phyloP scores from a whole-genome alignment of 345 rosid species.

The Populus tremula region DNA sequence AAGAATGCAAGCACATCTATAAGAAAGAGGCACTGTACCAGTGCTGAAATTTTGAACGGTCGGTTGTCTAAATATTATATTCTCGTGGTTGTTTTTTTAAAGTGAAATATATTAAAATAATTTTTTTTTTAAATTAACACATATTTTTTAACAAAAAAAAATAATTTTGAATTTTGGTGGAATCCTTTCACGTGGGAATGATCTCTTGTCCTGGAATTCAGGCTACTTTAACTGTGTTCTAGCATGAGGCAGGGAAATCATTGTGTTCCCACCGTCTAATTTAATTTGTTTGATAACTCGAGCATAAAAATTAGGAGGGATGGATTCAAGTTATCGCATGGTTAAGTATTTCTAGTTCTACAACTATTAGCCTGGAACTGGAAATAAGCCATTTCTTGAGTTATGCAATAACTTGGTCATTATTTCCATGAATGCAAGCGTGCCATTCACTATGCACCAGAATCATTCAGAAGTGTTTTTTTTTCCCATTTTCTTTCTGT shows the following conservation, averaged over 20 bases:
- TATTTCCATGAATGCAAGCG: not conserved
- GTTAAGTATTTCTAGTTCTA: not conserved
- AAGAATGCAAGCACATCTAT: not conserved
- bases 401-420: no score
- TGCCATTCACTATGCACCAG: not conserved
- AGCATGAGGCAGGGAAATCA: no score
- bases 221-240: no score
- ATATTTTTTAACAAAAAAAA: no score
- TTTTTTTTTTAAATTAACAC: no score
- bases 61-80: constrained; percentile 61
- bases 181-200: not conserved
- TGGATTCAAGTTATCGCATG: not conserved
- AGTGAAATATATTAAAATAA: no score
- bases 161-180: no score
- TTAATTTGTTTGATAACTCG: not conserved
- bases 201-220: no score
- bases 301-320: not conserved
- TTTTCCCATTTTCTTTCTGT: no score
- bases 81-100: no score
- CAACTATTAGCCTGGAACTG: not conserved
- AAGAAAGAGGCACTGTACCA: fast-evolving
- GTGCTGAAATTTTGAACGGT: constrained; percentile 35
- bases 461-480: not conserved
- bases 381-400: not conserved
- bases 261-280: not conserved